Base-by-base conservation (phyloP, 1,139 yeast species). In the Yamadazyma diospyri region DNA sequence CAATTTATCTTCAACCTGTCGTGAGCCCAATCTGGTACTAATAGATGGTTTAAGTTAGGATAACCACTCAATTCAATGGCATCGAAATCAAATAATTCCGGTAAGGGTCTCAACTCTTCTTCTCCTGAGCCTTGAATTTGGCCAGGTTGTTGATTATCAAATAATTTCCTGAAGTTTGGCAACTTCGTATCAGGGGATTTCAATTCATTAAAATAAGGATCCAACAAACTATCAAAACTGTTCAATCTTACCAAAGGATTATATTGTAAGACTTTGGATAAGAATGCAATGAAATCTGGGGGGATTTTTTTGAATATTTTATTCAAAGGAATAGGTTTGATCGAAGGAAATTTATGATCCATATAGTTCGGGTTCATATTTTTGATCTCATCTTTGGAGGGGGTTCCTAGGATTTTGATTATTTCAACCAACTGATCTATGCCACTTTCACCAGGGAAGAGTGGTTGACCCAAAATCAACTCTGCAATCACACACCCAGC, bases 401-500 rank as follows among this genome's bases (percentile, higher is more conserved):
- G 98, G 1, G 98, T 92, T 9, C 98, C 98, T 53, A 92, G 70
- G 19, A 92, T 87, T 59, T 92, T 92, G 57, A 92, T 92, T 50
- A 92, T 92, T 59, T 92, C 98, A 16, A 92, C 98, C 52, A 92
- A 73, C 60, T 92, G 98, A 60, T 92, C 98, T 42, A 92, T 89
- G 30, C 98, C 97, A 38, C 92, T 81, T 58, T 92, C 97, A 33
- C 98, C 98, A 7, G 98, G 98, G 64, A 92, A 92, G 43, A 92
- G 69, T 5, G 98, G 98, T 57, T 88, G 97, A 7, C 98, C 97
- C 37, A 92, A 72, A 47, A 89, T 78, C 51, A 92, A 68, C 61
- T 92, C 98, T 4, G 97, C 97, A 87, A 92, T 88, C 23, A 92
- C 98, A 64, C 98, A 92, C 14, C 96, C 97, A 9, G 95, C 89